A percentile compares a stretch with the other conserved stretches of the same genome.
Evolutionary conservation across 352 stramenopile species (phyloP).

Genomic region (Detonula confervacea): DNA sequence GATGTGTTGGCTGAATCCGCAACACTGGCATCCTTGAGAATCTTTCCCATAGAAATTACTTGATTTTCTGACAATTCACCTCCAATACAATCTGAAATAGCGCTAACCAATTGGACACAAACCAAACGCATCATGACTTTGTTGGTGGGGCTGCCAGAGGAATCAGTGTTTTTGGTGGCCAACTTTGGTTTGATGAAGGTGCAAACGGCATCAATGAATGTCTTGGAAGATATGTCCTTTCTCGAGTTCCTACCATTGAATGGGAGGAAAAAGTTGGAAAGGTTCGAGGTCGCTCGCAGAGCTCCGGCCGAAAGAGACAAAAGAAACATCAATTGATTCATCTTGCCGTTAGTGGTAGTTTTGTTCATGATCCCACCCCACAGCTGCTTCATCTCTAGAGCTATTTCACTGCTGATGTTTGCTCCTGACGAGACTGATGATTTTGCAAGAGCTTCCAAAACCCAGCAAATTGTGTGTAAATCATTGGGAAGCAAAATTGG

Average conservation of each 20-base stretch:
- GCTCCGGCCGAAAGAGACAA: slow-evolving; percentile 33
- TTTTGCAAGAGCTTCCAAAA: slow-evolving; percentile 28
- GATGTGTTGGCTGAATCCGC: slow-evolving; percentile 1
- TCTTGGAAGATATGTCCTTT: not conserved
- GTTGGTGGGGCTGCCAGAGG: not conserved
- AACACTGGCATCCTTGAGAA: slow-evolving; percentile 16
- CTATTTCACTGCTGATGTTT: slow-evolving; percentile 4
- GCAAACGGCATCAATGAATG: slow-evolving; percentile 24
- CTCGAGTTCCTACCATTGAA: slow-evolving; percentile 5
- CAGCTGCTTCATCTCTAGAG: slow-evolving; percentile 24
- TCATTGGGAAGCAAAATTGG: slow-evolving; percentile 10
- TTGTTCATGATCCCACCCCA: slow-evolving; percentile 36
- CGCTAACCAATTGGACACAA: slow-evolving; percentile 21
- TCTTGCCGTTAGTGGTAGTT: slow-evolving; percentile 11
- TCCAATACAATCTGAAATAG: slow-evolving; percentile 4
- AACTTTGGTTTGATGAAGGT: slow-evolving; percentile 10
- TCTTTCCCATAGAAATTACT: slow-evolving; percentile 9
- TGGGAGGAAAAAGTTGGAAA: slow-evolving; percentile 20
- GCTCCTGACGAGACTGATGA: slow-evolving; percentile 1
- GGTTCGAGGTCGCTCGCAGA: slow-evolving; percentile 20
- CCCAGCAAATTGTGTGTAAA: slow-evolving; percentile 12
- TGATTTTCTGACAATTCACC: slow-evolving; percentile 28
- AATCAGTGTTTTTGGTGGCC: not conserved
- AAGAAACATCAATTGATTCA: slow-evolving; percentile 14
- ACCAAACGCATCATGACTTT: slow-evolving; percentile 5